Base-by-base conservation (phyloP, 495 filamentous ascomycete genomes). In the Physcia stellaris region DNA sequence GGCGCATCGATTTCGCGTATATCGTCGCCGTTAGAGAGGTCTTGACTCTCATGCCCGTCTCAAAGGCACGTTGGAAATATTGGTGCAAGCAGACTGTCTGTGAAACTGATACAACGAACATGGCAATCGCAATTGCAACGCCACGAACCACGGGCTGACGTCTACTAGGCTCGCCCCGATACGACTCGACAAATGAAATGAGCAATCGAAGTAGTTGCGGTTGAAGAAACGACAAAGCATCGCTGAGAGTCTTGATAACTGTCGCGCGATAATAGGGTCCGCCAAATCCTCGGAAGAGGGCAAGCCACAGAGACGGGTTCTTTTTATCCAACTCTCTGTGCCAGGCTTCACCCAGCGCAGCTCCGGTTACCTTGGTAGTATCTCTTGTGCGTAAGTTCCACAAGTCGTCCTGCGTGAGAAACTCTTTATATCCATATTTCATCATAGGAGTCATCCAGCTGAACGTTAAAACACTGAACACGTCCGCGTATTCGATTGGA, bases 361-460 rank as follows among this genome's bases (percentile, higher is more conserved):
- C 55, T 3, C 75, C 71, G 0, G 90, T 87, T 13, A 57, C 56
- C 31, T 71, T 70, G 18, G 90, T 92, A 4, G 77, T 81, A 56
- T 95, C 87, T 35, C 68, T 67, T 42, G 71, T 77, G 11, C 88
- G 74, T 27, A 99, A 69, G 47, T 82, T 88, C 90, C 90, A 99
- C 32, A 99, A 70, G 59, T 99, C 90, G 42, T 99, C 84, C 59
- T 99, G 88, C 4, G 85, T 94, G 36, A 99, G 67, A 53, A 71
- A 99, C 39, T 86, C 74, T 49, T 78, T 82, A 59, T 99, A 95
- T 13, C 92, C 92, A 60, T 79, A 77, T 50, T 79, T 86, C 92
- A 99, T 99, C 73, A 96, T 60, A 12, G 88, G 86, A 0, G 92
- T 99, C 85, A 99, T 94, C 92, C 92, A 99, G 40, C 82, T 75